Evolutionary conservation across 345 rosid genomes (phyloP), one percentile per base, ranked within the genome.

Genomic region (Euphorbia tirucalli): DNA sequence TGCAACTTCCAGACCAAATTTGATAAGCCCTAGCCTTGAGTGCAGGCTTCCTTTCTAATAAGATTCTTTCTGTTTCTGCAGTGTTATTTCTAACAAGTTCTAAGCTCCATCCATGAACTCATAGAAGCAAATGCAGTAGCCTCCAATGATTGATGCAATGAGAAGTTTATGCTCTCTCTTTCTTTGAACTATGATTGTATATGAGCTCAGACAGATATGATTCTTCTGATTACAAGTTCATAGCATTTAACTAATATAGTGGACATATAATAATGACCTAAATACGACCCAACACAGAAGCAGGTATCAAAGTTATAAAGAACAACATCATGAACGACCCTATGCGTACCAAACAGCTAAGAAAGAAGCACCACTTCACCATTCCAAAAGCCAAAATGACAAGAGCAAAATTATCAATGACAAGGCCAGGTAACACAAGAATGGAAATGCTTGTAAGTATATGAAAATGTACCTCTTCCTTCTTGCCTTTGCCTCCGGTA

Each of bases 401-500:
- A 44, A 65, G 24, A 22, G 39, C 6, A 22, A 4, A 13, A 31
- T 15, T 28, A 3, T 25, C 18, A 9, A 48, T 32, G 8, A 35
- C 37, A 31, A 67, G 18, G 30, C 14, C 4, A 21, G 24, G 55
- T n/a, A 18, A 27, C 14, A 69, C 44, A 61, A 63, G 66, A 62
- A 61, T 49, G 31, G 1, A 68, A 32, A 58, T 4, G 50, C 28
- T 13, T 21, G 4, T 5, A 48, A 7, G 28, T 18, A 69, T 22
- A 27, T 49, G 18, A 59, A 67, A 66, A 16, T 7, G 11, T 54
- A 76, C 84, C 84, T 77, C 81, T 61, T 76, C 78, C 73, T 65
- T 72, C 72, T 77, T 75, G 69, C 70, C 73, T 39, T 80, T 73
- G 72, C 81, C 84, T 62, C 79, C 1, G 0, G 85, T 73, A 46